These are phyloP conservation scores for Coffea humblotiana DNA, from an alignment of 305 asterid species.

Conservation along the genomic window DNA sequence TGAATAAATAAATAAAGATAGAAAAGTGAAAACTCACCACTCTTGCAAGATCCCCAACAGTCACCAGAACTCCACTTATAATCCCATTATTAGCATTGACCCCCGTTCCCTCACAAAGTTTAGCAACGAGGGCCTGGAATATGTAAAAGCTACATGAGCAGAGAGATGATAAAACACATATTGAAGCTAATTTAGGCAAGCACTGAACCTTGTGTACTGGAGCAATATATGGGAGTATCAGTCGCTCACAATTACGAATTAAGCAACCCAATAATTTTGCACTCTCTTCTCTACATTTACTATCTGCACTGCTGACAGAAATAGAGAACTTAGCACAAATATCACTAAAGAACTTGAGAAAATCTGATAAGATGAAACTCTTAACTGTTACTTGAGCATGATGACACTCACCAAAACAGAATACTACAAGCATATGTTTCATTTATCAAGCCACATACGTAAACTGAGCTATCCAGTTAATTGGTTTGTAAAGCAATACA, in stretches of 20 bases:
- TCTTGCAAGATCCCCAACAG: conserved; percentile 99
- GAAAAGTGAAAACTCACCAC: conserved; percentile 65
- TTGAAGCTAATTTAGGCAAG: conserved; percentile 15
- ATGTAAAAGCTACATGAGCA: conserved; percentile 14
- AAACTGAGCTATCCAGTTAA: not conserved
- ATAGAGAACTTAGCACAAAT: conserved; percentile 28
- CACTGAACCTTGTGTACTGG: conserved; percentile 88
- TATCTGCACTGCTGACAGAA: conserved; percentile 81
- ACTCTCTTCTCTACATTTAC: conserved; percentile 99
- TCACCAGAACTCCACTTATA: conserved; percentile 91
- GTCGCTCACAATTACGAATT: conserved; percentile 94
- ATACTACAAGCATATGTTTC: not conserved
- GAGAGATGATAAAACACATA: conserved; percentile 19
- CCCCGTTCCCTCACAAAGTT: conserved; percentile 91
- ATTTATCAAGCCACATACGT: not conserved
- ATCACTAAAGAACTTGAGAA: conserved; percentile 4
- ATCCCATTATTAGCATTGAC: conserved; percentile 90
- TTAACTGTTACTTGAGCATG: not conserved
- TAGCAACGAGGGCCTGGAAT: conserved; percentile 86
- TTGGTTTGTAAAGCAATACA: not conserved
- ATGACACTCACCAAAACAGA: not conserved
- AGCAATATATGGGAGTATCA: conserved; percentile 90
- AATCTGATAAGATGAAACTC: conserved; percentile 13
- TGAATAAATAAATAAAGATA: not conserved
- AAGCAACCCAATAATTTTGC: conserved; percentile 96